These are phyloP conservation scores for Leishmania gerbilli DNA, from an alignment of 208 protist genomes.

Conservation along the genomic window DNA sequence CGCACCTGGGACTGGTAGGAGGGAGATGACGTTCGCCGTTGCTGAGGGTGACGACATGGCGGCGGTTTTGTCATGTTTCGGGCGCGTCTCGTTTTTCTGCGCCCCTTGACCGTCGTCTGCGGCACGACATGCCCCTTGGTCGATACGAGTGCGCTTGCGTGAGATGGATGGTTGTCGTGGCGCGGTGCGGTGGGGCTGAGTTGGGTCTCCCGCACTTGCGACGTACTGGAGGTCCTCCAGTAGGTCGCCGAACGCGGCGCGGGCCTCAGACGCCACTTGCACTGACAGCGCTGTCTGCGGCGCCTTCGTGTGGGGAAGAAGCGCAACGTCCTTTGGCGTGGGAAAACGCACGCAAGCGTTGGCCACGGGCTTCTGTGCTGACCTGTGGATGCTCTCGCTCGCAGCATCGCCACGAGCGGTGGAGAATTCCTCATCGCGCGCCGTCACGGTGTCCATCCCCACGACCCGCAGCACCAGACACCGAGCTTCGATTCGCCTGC, in stretches of 20 bases:
- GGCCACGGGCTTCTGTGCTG: neutral
- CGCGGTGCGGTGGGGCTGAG: too few species aligned
- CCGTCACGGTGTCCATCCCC: constrained; percentile 18
- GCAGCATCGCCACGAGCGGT: neutral
- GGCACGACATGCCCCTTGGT: neutral
- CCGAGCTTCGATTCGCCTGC: constrained; percentile 7
- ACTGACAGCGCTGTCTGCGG: neutral
- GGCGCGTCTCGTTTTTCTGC: neutral
- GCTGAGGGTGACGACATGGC: neutral
- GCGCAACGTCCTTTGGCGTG: neutral
- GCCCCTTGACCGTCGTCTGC: neutral
- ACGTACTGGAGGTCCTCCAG: constrained; percentile 30
- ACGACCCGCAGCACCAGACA: constrained; percentile 27
- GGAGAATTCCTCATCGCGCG: neutral
- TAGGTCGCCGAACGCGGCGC: constrained; percentile 21
- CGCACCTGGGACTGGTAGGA: neutral
- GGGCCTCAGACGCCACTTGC: constrained; percentile 21
- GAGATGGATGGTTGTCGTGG: neutral
- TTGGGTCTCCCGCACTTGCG: neutral
- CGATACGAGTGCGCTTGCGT: constrained; percentile 5
- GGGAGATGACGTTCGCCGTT: neutral
- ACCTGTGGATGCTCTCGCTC: neutral
- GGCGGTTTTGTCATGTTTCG: too few species aligned
- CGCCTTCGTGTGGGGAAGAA: neutral
- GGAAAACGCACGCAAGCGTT: neutral